phyloP scores from a whole-genome alignment of 306 rosid species.

The Pterocarpus santalinus region DNA sequence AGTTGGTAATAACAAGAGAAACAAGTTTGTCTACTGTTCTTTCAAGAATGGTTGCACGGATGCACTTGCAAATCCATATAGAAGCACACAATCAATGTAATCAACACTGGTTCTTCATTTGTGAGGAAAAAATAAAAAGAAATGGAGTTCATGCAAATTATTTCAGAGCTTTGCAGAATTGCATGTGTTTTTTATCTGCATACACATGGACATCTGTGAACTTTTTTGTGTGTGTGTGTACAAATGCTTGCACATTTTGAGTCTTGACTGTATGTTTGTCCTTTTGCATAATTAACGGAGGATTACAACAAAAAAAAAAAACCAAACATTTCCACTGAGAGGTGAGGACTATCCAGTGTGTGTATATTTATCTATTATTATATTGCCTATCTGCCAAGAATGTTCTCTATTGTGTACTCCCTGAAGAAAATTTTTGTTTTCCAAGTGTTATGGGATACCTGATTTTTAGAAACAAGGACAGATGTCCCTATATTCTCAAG shows the following conservation, averaged over 20 bases:
- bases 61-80: not conserved
- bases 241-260: not conserved
- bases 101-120: constrained; percentile 35
- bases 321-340: constrained; percentile 7
- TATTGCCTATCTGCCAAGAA: constrained; percentile 3
- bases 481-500: constrained; percentile 98
- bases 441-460: constrained; percentile 55
- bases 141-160: constrained; percentile 13
- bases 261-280: not conserved
- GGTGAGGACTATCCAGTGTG: not conserved
- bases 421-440: not conserved
- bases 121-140: not conserved
- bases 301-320: constrained; percentile 18
- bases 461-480: constrained; percentile 90
- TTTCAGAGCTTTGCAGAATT: constrained; percentile 29
- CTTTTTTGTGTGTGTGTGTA: not conserved
- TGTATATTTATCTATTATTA: constrained; percentile 32
- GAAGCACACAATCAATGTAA: constrained; percentile 32
- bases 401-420: constrained; percentile 2
- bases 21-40: constrained; percentile 11
- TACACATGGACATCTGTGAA: constrained; percentile 22
- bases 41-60: constrained; percentile 1
- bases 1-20: constrained; percentile 12
- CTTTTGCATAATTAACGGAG: constrained; percentile 15
- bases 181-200: constrained; percentile 29